These are phyloP conservation scores for Rhizopogon roseolus DNA, from an alignment of 768 basidiomycete genomes.

Conservation along the genomic window DNA sequence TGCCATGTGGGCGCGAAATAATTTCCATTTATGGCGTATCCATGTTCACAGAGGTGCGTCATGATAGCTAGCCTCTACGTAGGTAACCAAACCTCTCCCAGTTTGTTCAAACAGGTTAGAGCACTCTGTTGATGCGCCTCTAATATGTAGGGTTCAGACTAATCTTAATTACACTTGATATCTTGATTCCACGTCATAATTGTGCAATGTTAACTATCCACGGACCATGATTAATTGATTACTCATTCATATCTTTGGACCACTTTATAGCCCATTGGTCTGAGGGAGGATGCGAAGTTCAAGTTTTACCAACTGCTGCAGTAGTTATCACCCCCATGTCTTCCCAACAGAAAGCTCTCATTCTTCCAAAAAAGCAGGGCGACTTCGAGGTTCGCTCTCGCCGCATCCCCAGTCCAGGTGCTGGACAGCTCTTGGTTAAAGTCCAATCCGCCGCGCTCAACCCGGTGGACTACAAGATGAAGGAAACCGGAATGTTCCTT, in stretches of 20 bases:
- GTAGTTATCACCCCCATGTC: conserved; percentile 13
- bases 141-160: too few relatives aligned
- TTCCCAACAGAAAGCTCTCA: conserved; percentile 23
- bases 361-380: conserved; percentile 20
- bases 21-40: background rate
- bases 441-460: conserved; percentile 37
- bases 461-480: conserved; percentile 40
- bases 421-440: conserved; percentile 38
- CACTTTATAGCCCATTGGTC: background rate
- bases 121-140: too few relatives aligned
- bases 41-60: background rate
- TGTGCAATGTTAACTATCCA: background rate
- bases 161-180: too few relatives aligned
- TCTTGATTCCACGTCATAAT: too few relatives aligned
- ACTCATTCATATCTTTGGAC: background rate
- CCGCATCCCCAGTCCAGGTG: conserved; percentile 27
- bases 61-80: too few relatives aligned
- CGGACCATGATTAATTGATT: too few relatives aligned
- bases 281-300: too few relatives aligned
- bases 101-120: too few relatives aligned
- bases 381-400: conserved; percentile 24
- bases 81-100: too few relatives aligned
- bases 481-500: conserved; percentile 23
- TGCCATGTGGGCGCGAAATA: background rate
- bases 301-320: too few relatives aligned